Base-by-base conservation (phyloP, 257 asterid species). In the Solanum appendiculatum region DNA sequence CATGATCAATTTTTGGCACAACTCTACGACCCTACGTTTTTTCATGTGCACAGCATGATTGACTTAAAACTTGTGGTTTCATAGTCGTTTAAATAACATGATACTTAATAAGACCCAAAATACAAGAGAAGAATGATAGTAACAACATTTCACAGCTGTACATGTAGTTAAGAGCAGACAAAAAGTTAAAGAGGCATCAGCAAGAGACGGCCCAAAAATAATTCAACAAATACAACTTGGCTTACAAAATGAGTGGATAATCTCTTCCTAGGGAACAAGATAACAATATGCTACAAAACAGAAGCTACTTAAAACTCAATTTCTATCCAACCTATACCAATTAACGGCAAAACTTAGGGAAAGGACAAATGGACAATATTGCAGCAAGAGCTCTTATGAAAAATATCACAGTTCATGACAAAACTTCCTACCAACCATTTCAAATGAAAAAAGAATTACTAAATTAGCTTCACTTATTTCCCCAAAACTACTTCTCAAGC, bases 241-340 rank as follows among this genome's bases (percentile, higher is more conserved):
- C 66, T 31, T 39, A 33, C 51, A 69, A 48, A 72, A 46, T 37
- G 68, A 85, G 40, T 31, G 87, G 69, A 46, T 7, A 33, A 85
- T 9, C 73, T 86, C 48, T 56, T 20, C 51, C 70, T 46, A 69
- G n/a, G 21, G 83, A 20, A 42, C 84, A 20, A 56, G 60, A 12
- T 60, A 86, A 84, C 23, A 58, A 46, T 31, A 74, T 66, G 74
- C 91, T 78, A 48, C 87, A 15, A 36, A 75, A 16, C 54, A 86
- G 80, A 87, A 90, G 15, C 39, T 9, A 70, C 88, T 86, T 69
- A 29, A 78, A 75, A 88, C 92, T 91, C 92, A 89, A 74, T 87
- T 86, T 74, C 91, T 80, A 2, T 86, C 80, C 82, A 86, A 21
- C 85, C 90, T 86, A 44, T 29, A 78, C 75, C 80, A 40, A 75